Evolutionary conservation across 306 rosid species (phyloP).

Genomic region (Quercus engelmannii): DNA sequence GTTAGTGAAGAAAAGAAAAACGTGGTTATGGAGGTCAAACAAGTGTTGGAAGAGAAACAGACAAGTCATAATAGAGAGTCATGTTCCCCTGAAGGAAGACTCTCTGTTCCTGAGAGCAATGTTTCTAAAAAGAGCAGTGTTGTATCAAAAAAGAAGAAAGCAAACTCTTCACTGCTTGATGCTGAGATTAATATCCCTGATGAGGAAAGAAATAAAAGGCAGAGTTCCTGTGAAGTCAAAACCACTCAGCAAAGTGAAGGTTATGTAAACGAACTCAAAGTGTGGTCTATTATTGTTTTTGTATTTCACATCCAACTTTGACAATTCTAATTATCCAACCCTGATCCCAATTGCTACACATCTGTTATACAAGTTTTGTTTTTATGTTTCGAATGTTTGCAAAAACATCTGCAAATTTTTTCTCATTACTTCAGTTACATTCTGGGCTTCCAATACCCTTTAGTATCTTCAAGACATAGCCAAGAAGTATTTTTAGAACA

Average conservation of each 20-base stretch:
- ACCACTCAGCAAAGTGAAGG: constrained; percentile 15
- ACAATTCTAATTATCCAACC: background rate
- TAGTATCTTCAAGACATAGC: background rate
- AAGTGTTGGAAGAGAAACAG: background rate
- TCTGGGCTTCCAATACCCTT: background rate
- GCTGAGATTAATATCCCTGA: background rate
- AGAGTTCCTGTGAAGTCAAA: background rate
- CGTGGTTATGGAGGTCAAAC: background rate
- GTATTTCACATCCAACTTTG: background rate
- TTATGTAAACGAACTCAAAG: background rate
- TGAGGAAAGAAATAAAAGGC: background rate
- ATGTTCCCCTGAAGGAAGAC: background rate
- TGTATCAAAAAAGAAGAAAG: background rate
- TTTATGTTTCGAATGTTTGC: background rate
- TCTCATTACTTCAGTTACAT: background rate
- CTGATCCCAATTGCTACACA: background rate
- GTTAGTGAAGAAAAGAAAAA: constrained; percentile 3
- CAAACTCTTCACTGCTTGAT: background rate
- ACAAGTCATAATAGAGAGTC: background rate
- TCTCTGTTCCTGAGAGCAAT: background rate
- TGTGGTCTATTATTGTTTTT: background rate
- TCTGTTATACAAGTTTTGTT: background rate
- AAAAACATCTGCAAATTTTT: background rate
- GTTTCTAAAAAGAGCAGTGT: constrained; percentile 1
- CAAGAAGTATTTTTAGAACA: background rate